Conservation (phyloP, 352 stramenopile species). For the Pythium guiyangense region DNA sequence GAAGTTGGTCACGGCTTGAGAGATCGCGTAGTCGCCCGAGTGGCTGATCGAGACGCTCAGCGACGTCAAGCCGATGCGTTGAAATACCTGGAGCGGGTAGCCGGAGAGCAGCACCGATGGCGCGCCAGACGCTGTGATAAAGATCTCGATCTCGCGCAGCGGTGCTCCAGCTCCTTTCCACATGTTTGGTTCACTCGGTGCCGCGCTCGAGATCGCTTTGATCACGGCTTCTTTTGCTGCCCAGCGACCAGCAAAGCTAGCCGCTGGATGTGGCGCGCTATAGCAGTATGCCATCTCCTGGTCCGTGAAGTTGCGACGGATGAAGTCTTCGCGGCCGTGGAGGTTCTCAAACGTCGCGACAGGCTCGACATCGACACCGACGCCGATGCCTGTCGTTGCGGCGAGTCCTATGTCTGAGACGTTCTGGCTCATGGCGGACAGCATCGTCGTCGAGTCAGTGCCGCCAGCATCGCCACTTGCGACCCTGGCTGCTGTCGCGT, state of each 20-base stretch:
- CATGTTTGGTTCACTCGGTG: conserved; percentile 54
- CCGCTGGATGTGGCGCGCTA: conserved; percentile 59
- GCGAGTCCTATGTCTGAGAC: conserved; percentile 41
- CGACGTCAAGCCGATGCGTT: conserved; percentile 61
- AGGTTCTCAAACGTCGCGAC: conserved; percentile 81
- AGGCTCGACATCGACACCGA: conserved; percentile 83
- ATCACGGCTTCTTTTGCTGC: conserved; percentile 87
- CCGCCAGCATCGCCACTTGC: conserved; percentile 5
- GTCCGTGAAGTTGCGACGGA: conserved; percentile 87
- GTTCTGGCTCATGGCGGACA: conserved; percentile 54
- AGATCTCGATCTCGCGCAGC: conserved; percentile 84
- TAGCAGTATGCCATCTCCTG: conserved; percentile 86
- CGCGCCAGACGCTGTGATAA: conserved; percentile 71
- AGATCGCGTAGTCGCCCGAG: conserved; percentile 83
- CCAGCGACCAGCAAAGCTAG: conserved; percentile 86
- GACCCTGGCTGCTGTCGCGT: neutral
- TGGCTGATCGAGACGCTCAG: conserved; percentile 88
- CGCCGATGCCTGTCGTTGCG: conserved; percentile 41
- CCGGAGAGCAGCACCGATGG: conserved; percentile 75
- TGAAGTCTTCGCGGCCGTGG: conserved; percentile 74
- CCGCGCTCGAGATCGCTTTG: conserved; percentile 85
- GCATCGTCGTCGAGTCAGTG: conserved; percentile 36
- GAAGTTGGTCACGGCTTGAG: conserved; percentile 79
- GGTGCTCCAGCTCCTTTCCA: conserved; percentile 71
- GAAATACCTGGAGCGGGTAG: conserved; percentile 72